Evolutionary conservation across 176 grass and related monocot genomes (phyloP).

Genomic region (Ampelocalamus luodianensis): DNA sequence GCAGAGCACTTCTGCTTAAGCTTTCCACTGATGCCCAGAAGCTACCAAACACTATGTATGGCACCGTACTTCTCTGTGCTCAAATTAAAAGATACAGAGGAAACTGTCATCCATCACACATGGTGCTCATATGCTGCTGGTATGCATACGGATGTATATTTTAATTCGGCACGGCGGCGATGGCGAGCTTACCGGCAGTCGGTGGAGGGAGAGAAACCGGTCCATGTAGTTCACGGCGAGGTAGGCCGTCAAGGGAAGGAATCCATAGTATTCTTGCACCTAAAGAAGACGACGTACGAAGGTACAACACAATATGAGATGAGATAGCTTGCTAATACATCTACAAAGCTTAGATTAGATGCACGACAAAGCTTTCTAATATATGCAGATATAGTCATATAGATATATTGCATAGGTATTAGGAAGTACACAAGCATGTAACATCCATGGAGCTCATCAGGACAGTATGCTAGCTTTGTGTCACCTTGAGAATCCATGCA

Average conservation of each 20-base stretch:
- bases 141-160: not conserved
- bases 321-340: not conserved
- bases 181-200: slow-evolving; percentile 60
- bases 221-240: slow-evolving; percentile 99
- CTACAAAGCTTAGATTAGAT: not conserved
- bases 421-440: slow-evolving; percentile 8
- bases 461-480: not conserved
- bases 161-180: not conserved
- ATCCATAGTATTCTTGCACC: slow-evolving; percentile 70
- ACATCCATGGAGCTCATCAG: not conserved
- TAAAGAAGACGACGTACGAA: slow-evolving; percentile 37
- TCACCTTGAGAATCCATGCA: slow-evolving; percentile 94
- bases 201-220: slow-evolving; percentile 82
- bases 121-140: slow-evolving; percentile 1
- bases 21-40: not conserved
- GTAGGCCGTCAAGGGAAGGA: slow-evolving; percentile 91
- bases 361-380: not conserved
- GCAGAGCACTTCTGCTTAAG: slow-evolving; percentile 44
- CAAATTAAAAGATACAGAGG: slow-evolving; percentile 22
- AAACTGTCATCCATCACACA: slow-evolving; percentile 20
- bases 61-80: not conserved
- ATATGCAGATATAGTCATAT: not conserved
- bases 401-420: not conserved
- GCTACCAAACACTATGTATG: slow-evolving; percentile 20
- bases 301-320: not conserved